These are phyloP conservation scores for Mycosphaerelloides madeirae DNA, from an alignment of 2,329 filamentous ascomycete species.

Conservation along the genomic window DNA sequence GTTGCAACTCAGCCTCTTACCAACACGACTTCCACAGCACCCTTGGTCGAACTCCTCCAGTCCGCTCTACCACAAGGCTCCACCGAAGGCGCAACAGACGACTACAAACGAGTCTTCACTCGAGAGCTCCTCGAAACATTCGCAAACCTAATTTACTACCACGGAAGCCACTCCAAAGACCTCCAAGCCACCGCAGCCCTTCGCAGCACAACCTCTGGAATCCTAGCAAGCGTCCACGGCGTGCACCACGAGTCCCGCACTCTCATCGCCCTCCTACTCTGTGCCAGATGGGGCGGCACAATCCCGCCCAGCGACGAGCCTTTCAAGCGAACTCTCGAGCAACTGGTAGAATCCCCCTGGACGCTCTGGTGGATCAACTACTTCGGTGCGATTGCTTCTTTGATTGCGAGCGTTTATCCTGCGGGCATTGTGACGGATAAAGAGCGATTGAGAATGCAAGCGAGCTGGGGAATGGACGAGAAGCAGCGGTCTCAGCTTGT, in stretches of 20 bases:
- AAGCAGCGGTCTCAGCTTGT: constrained; percentile 41
- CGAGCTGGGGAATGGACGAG: constrained; percentile 40
- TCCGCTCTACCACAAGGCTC: constrained; percentile 41
- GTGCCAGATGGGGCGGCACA: constrained; percentile 68
- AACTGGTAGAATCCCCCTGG: constrained; percentile 48
- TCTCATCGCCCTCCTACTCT: constrained; percentile 65
- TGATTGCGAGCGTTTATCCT: constrained; percentile 59
- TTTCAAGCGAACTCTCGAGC: constrained; percentile 51
- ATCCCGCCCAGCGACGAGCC: constrained; percentile 53
- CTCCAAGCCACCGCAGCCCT: constrained; percentile 61
- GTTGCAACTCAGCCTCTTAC: constrained; percentile 56
- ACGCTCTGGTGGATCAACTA: constrained; percentile 63
- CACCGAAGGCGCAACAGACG: constrained; percentile 23
- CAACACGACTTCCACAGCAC: constrained; percentile 40
- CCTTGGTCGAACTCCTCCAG: constrained; percentile 47
- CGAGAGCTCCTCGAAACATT: constrained; percentile 50
- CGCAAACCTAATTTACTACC: constrained; percentile 54
- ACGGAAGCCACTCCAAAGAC: constrained; percentile 42
- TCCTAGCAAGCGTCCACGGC: constrained; percentile 65
- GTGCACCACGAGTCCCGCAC: constrained; percentile 68
- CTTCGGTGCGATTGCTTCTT: constrained; percentile 54
- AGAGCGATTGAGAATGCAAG: constrained; percentile 39
- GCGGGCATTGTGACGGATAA: constrained; percentile 47
- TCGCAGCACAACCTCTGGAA: constrained; percentile 65
- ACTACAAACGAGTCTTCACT: constrained; percentile 41